phyloP scores from a whole-genome alignment of 805 yeast species.

The Pichia cephalocereana region DNA sequence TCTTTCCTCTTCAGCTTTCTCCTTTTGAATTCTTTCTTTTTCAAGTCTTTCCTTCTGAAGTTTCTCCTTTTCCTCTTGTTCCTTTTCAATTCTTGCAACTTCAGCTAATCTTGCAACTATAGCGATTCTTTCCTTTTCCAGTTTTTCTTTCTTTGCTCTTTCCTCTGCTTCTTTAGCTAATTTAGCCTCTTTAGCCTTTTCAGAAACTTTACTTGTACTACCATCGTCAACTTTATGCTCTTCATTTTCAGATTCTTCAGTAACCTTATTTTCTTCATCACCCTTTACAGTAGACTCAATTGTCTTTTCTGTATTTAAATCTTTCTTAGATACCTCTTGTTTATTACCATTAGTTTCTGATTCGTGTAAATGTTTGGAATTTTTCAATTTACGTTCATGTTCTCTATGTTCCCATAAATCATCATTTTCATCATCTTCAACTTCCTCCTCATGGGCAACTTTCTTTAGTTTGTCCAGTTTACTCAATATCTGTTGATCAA shows the following conservation, averaged over 20 bases:
- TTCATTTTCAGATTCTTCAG: neutral
- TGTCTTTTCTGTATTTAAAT: neutral
- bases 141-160: neutral
- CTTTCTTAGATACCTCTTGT: neutral
- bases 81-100: neutral
- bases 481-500: neutral
- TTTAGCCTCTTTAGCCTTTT: neutral
- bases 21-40: too few relatives aligned
- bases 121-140: neutral
- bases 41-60: neutral
- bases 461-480: slow-evolving; percentile 1
- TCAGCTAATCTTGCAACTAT: neutral
- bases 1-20: neutral
- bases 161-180: neutral
- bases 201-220: neutral
- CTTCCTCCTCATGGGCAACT: slow-evolving; percentile 1
- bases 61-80: neutral
- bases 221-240: too few relatives aligned
- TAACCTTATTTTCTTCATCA: neutral
- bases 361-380: neutral
- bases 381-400: neutral
- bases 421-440: slow-evolving; percentile 5
- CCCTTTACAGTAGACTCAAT: neutral
- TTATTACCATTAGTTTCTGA: neutral
- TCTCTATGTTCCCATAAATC: slow-evolving; percentile 2